phyloP scores from a whole-genome alignment of 2,329 filamentous ascomycete genomes.

The Cladosporium velox region DNA sequence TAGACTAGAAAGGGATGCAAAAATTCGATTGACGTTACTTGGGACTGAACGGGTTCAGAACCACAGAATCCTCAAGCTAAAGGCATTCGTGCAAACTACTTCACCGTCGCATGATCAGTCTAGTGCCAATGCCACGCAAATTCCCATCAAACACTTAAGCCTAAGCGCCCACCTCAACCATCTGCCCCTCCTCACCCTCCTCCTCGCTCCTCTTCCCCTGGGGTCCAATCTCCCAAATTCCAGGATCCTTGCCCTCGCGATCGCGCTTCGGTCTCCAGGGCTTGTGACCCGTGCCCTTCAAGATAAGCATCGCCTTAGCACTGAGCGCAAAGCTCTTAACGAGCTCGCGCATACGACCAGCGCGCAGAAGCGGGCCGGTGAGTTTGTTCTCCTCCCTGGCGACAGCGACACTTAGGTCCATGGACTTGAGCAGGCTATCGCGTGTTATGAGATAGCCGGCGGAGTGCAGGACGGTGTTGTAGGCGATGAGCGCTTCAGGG shows the following conservation, averaged over 20 bases:
- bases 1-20: too few species aligned
- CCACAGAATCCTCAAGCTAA: too few species aligned
- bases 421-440: conserved; percentile 76
- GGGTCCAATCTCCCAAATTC: conserved; percentile 46
- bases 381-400: conserved; percentile 49
- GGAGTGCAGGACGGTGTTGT: conserved; percentile 77
- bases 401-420: conserved; percentile 78
- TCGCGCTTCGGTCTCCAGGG: conserved; percentile 47
- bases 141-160: too few species aligned
- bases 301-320: conserved; percentile 68
- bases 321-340: conserved; percentile 68
- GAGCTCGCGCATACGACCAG: conserved; percentile 48
- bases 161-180: neutral
- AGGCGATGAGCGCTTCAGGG: conserved; percentile 82
- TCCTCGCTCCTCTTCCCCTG: conserved; percentile 30
- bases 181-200: neutral
- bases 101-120: too few species aligned
- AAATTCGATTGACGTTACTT: too few species aligned
- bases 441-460: conserved; percentile 73
- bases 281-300: conserved; percentile 41
- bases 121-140: too few species aligned
- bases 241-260: conserved; percentile 44
- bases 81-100: neutral
- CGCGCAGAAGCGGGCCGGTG: conserved; percentile 41
- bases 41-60: too few species aligned